Percentiles rank a stretch among this genome's conserved stretches.
Conservation (phyloP, 1,284 basidiomycete species). For the Pseudomicrostroma phylloplanum region DNA sequence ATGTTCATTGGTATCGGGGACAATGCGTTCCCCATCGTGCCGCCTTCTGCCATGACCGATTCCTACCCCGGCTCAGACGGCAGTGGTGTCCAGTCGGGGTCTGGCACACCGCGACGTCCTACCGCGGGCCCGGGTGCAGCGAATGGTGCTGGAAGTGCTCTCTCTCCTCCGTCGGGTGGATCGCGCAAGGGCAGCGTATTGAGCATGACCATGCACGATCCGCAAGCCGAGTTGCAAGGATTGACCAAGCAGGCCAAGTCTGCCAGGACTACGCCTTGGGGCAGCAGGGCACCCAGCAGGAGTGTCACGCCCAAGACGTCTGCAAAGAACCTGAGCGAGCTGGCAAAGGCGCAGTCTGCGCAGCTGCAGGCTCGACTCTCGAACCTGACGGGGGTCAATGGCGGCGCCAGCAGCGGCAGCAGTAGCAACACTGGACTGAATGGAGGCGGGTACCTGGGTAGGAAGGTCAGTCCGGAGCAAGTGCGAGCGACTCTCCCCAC, state of each 20-base stretch:
- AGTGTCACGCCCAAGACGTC: conserved; percentile 26
- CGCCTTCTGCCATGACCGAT: conserved; percentile 9
- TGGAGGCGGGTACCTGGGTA: too few species aligned
- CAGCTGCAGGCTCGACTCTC: not conserved
- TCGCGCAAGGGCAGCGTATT: conserved; percentile 21
- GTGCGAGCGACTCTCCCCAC: too few species aligned
- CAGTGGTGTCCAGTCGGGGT: conserved; percentile 28
- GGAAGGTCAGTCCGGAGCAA: too few species aligned
- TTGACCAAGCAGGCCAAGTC: conserved; percentile 29
- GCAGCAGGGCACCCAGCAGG: conserved; percentile 26
- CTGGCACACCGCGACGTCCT: conserved; percentile 17
- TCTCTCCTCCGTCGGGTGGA: not conserved
- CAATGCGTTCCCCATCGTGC: conserved; percentile 29
- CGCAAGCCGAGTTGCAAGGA: conserved; percentile 31
- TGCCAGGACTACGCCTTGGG: conserved; percentile 28
- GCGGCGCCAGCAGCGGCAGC: not conserved
- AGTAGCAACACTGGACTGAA: not conserved
- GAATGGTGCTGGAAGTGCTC: conserved; percentile 6
- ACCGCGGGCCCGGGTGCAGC: not conserved
- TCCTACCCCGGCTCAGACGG: conserved; percentile 21
- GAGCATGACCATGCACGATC: conserved; percentile 40
- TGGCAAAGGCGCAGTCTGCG: conserved; percentile 1
- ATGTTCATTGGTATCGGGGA: conserved; percentile 37
- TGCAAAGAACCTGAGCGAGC: conserved; percentile 16
- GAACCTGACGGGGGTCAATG: not conserved